A percentile compares a stretch with the other conserved stretches of the same genome.
Evolutionary conservation across 1,139 yeast genomes (phyloP).

Genomic region (Eremothecium coryli): DNA sequence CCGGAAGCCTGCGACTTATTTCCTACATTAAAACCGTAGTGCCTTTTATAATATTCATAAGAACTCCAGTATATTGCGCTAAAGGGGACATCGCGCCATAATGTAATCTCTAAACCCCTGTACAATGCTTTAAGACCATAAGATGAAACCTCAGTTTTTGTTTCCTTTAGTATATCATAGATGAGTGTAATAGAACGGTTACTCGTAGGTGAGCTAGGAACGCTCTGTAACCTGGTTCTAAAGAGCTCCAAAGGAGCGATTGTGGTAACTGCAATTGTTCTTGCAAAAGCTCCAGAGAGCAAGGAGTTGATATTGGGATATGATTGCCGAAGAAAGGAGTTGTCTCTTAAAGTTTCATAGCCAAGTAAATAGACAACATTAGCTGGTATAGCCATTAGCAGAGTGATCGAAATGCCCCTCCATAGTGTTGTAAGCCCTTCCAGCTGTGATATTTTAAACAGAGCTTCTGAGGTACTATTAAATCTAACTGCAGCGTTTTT

Average conservation of each 20-base stretch:
- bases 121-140: conserved; percentile 63
- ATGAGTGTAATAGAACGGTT: conserved; percentile 32
- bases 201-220: conserved; percentile 41
- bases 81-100: conserved; percentile 97
- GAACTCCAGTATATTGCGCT: conserved; percentile 92
- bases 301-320: conserved; percentile 57
- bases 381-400: conserved; percentile 86
- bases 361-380: conserved; percentile 92
- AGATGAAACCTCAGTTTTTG: conserved; percentile 41
- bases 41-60: conserved; percentile 45
- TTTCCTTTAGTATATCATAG: conserved; percentile 46
- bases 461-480: conserved; percentile 63
- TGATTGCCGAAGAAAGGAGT: conserved; percentile 47
- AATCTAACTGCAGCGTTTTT: conserved; percentile 26
- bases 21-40: conserved; percentile 10
- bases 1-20: conserved; percentile 10
- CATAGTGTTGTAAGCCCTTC: conserved; percentile 78
- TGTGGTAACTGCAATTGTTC: conserved; percentile 73
- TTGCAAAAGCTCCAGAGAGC: conserved; percentile 76
- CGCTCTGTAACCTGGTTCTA: conserved; percentile 82
- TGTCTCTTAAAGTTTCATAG: conserved; percentile 75
- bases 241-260: conserved; percentile 83
- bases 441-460: conserved; percentile 49
- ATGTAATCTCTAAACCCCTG: conserved; percentile 76
- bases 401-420: conserved; percentile 79